These are phyloP conservation scores for Cutaneotrichosporon mucoides DNA, from an alignment of 1,284 basidiomycete genomes.

Conservation along the genomic window DNA sequence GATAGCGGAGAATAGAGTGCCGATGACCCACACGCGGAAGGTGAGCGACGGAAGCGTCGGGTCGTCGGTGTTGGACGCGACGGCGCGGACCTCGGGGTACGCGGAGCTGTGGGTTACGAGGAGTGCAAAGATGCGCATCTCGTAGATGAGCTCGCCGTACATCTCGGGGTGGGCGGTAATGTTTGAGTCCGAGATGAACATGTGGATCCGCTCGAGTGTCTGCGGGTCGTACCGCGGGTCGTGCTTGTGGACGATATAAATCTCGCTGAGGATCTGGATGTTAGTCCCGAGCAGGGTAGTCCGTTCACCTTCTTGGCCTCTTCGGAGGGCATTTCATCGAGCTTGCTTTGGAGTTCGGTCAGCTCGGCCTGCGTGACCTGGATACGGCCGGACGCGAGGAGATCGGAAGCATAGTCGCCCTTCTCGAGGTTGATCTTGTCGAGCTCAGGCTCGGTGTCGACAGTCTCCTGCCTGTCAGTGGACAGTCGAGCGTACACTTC, in stretches of 20 bases:
- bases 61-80: constrained; percentile 73
- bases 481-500: not conserved
- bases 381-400: constrained; percentile 11
- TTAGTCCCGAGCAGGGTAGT: not conserved
- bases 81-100: constrained; percentile 81
- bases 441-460: not conserved
- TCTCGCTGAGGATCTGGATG: constrained; percentile 6
- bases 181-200: constrained; percentile 11
- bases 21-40: constrained; percentile 71
- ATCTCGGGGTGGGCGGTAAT: constrained; percentile 9
- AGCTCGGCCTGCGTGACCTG: constrained; percentile 15
- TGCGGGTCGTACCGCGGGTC: constrained; percentile 15
- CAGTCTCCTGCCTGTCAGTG: not conserved
- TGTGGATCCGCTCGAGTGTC: constrained; percentile 11
- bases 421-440: constrained; percentile 5
- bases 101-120: constrained; percentile 56
- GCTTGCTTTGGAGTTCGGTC: constrained; percentile 3
- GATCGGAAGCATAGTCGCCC: not conserved
- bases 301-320: constrained; percentile 6
- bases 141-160: constrained; percentile 21
- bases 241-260: constrained; percentile 11
- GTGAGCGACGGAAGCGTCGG: constrained; percentile 73
- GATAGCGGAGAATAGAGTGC: constrained; percentile 51
- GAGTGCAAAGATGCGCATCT: constrained; percentile 43
- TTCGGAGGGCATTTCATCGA: constrained; percentile 12